Base-by-base conservation (phyloP, 169 alveolate genomes). In the Plasmodium gonderi region DNA sequence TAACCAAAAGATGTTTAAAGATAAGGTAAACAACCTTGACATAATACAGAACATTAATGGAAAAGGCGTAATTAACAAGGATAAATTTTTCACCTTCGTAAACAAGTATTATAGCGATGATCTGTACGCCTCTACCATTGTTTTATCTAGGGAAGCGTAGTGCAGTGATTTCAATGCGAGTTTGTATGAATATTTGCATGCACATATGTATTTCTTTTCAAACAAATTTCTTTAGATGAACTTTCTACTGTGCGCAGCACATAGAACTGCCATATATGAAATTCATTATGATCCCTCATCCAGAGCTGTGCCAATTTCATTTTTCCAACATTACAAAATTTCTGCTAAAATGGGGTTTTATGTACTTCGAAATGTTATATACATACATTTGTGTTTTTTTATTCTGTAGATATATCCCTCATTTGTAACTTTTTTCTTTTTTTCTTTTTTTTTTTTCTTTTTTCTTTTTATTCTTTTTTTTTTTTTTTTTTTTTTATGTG, bases 1-100 rank as follows among this genome's bases (percentile, higher is more conserved):
- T 36, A 83, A 83, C 40, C 92, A 83, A 76, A 83, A 83, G 60
- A 45, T 83, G 77, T 83, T 69, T 40, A 83, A 83, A 76, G 92
- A 83, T 40, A 83, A 72, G 75, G 65, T 47, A 8, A 83, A 83
- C 65, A 83, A 72, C 17, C 51, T 68, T 74, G 77, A 72, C 31
- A 76, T 83, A 6, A 69, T 83, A 47, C 68, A 69, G 14, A 72
- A 69, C 5, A 7, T 23, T 3, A 42, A 49, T 80, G 92, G 92
- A 26, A 83, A 69, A 54, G 12, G 42, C 40, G 54, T 69, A 2
- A 83, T 83, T 26, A 17, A 69, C 79, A 83, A 83, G 54, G 92
- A 83, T 7, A 69, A 83, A 0, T 83, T 83, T 76, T 83, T 83
- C 14, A 87, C 47, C 44, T 87, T 87, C 23, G 69, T 87, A 23